phyloP scores from a whole-genome alignment of 495 filamentous ascomycete genomes.

The Beverwykella pulmonaria region DNA sequence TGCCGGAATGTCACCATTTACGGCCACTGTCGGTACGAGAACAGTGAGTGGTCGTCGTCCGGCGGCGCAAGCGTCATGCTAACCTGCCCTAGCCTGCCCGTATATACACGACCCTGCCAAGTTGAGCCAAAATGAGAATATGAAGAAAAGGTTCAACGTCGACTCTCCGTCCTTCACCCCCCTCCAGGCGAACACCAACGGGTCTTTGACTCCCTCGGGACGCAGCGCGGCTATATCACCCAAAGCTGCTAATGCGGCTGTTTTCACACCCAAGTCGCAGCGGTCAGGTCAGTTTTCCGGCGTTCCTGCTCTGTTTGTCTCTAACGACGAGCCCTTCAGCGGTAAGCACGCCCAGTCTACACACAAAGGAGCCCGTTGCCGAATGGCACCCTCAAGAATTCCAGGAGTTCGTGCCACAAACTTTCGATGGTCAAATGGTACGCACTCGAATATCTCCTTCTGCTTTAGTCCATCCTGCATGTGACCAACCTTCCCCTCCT shows the following conservation, averaged over 20 bases:
- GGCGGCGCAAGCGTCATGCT: neutral
- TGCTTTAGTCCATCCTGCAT: neutral
- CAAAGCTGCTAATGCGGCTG: slow-evolving; percentile 83
- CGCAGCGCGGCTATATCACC: slow-evolving; percentile 76
- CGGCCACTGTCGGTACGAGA: slow-evolving; percentile 88
- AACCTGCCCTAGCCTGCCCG: slow-evolving; percentile 63
- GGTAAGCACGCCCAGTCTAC: slow-evolving; percentile 54
- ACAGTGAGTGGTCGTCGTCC: slow-evolving; percentile 43
- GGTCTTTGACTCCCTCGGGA: slow-evolving; percentile 52
- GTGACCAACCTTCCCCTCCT: neutral
- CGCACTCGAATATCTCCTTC: slow-evolving; percentile 35
- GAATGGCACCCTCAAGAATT: slow-evolving; percentile 66
- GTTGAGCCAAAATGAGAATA: slow-evolving; percentile 49
- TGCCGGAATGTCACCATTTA: slow-evolving; percentile 95
- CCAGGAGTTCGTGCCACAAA: slow-evolving; percentile 78
- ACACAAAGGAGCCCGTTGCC: slow-evolving; percentile 52
- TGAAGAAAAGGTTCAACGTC: slow-evolving; percentile 86
- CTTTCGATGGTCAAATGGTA: slow-evolving; percentile 70
- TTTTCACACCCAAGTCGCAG: slow-evolving; percentile 72
- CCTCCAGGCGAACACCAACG: slow-evolving; percentile 55
- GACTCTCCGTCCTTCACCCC: slow-evolving; percentile 97
- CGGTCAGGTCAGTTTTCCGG: slow-evolving; percentile 41
- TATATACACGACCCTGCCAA: slow-evolving; percentile 86
- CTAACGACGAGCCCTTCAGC: slow-evolving; percentile 47
- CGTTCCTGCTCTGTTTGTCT: slow-evolving; percentile 33